Evolutionary conservation across 1,284 basidiomycete genomes (phyloP), one percentile per base, ranked within the genome.

Genomic region (Microbotryum silenes-acaulis): DNA sequence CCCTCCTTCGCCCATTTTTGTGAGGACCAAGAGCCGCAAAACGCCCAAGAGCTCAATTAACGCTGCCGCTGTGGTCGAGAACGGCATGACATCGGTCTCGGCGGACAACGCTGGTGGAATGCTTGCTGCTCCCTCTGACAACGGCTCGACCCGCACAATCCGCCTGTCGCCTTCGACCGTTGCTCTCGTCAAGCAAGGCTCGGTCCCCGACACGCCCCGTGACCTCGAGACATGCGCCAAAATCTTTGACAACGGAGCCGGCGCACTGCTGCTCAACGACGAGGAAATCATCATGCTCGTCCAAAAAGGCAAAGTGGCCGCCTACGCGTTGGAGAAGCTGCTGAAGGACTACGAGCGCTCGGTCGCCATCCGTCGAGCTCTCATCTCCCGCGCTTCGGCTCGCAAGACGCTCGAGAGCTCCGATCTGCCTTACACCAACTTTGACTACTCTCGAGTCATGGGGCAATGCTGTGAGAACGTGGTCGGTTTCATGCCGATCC

Each of bases 391-490:
- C 29, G 85, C 90, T 1, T 91, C 91, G 1, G 76, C 79, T 42
- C 96, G 90, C 0, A 84, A 88, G 76, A 89, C 89, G 0, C 81
- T 98, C 51, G 96, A 98, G 75, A 69, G 77, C 25, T 93, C 89
- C 1, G 83, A 86, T 52, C 79, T 98, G 20, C 96, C 96, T 0
- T 85, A 88, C 81, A 74, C 81, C 44, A 79, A 86, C 75, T 99
- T 96, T 77, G 91, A 97, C 77, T 99, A 98, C 78, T 85, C 87
- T 47, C 85, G 88, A 29, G 92, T 99, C 57, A 84, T 94, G 69
- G 94, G 94, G 64, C 93, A 94, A 5, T 99, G 96, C 78, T 99
- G 96, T 77, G 96, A 99, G 79, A 99, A 99, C 75, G 96, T 99
- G 54, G 85, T 98, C 53, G 96, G 96, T 25, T 99, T 88, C 76